These are phyloP conservation scores for Puya raimondii DNA, from an alignment of 176 grass and related monocot species.

Conservation along the genomic window DNA sequence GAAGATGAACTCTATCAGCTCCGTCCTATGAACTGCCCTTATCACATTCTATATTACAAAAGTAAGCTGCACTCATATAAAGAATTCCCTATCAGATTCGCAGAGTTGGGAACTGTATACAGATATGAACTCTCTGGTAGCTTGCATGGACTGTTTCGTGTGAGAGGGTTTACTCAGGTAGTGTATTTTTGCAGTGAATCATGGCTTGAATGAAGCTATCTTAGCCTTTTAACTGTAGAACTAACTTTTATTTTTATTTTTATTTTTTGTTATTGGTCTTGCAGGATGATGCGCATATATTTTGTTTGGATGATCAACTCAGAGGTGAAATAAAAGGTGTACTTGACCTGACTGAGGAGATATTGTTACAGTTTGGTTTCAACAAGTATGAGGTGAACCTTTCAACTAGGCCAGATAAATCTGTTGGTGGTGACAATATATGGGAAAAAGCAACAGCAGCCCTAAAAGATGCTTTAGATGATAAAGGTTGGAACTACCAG, in stretches of 20 bases:
- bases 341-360: slow-evolving; percentile 89
- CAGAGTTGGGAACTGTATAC: slow-evolving; percentile 94
- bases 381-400: slow-evolving; percentile 71
- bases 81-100: slow-evolving; percentile 87
- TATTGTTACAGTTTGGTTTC: slow-evolving; percentile 85
- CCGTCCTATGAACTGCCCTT: slow-evolving; percentile 95
- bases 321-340: slow-evolving; percentile 78
- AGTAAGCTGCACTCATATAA: slow-evolving; percentile 89
- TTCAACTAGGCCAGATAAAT: slow-evolving; percentile 87
- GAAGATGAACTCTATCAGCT: slow-evolving; percentile 94
- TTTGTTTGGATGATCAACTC: slow-evolving; percentile 86
- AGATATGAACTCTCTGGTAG: slow-evolving; percentile 91
- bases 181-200: neutral
- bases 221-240: neutral
- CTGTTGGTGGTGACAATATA: slow-evolving; percentile 74
- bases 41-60: slow-evolving; percentile 91
- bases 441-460: slow-evolving; percentile 92
- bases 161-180: slow-evolving; percentile 98
- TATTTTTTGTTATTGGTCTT: neutral
- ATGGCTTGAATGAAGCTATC: neutral
- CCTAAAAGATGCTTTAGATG: slow-evolving; percentile 61
- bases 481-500: slow-evolving; percentile 90
- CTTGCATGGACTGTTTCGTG: slow-evolving; percentile 89
- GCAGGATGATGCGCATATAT: slow-evolving; percentile 98
- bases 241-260: neutral